Evolutionary conservation across 1,139 yeast species (phyloP), one percentile per base, ranked within the genome.

Genomic region (Candida sp.): DNA sequence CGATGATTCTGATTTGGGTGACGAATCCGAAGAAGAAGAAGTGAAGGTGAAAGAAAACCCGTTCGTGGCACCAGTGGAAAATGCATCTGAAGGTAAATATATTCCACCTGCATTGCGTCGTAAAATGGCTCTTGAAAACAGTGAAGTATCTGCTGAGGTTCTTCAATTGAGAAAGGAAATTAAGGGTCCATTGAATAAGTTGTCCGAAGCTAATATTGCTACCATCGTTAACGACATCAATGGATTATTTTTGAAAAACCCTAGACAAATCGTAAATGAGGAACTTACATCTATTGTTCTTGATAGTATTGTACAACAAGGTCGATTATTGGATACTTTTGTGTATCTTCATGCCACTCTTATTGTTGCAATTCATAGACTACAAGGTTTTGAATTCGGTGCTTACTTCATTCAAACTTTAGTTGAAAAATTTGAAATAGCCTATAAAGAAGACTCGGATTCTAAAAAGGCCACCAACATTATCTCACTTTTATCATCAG

Each of bases 301-400:
- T 43, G 87, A 84, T 34, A 79, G 89, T 49, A 76, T 90, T n/a
- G 62, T 78, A 5, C 73, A 79, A 36, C 89, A 87, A 45, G 85
- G 56, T 3, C 73, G 84, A 45, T 66, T 90, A 39, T 68, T 88
- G 37, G 98, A 91, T 51, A 79, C 86, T 2, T 89, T 89, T 62
- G 81, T 91, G 34, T 77, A 87, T 50, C 73, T 88, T 36, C 93
- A 91, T 63, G 87, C 97, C 1, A 84, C 90, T 5, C 72, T 90
- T 11, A 79, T 84, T 3, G 83, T 84, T 15, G 86, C 96, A 1
- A 61, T 93, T 25, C 90, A 87, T 64, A 77, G 87, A 49, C 57
- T 82, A 7, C 86, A 87, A 57, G 99, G 99, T 19, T 81, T 84
- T 32, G 97, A 89, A 50, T 87, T 90, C 63, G 98, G 97, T 44